phyloP scores from a whole-genome alignment of 306 rosid genomes.

The Carpinus fangiana region DNA sequence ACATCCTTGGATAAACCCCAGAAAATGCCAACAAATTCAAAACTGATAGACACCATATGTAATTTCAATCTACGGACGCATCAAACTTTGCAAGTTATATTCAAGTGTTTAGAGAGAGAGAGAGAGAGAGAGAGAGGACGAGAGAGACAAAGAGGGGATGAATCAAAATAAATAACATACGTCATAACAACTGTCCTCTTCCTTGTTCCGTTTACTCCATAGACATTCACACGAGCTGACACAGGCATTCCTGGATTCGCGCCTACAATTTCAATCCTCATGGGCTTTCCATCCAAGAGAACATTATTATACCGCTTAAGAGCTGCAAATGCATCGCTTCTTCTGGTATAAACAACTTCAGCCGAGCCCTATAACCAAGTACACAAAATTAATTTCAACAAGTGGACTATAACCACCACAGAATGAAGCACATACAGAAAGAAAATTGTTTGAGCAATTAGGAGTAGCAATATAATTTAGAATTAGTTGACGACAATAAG shows the following conservation, averaged over 20 bases:
- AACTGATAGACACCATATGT: background rate
- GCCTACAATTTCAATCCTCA: slow-evolving; percentile 93
- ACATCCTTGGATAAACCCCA: background rate
- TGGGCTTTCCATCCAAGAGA: slow-evolving; percentile 87
- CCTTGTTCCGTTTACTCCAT: slow-evolving; percentile 74
- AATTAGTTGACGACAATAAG: background rate
- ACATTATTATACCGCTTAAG: slow-evolving; percentile 85
- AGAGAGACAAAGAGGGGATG: background rate
- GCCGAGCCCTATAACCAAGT: slow-evolving; percentile 76
- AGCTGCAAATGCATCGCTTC: slow-evolving; percentile 98
- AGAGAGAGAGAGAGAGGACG: background rate
- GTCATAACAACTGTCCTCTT: slow-evolving; percentile 81
- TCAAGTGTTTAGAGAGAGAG: background rate
- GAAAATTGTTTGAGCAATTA: background rate
- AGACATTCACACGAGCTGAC: slow-evolving; percentile 82
- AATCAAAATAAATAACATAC: slow-evolving; percentile 46
- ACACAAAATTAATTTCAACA: background rate
- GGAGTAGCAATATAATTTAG: background rate
- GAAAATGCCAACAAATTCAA: background rate
- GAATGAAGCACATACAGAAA: background rate
- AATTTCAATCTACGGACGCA: background rate
- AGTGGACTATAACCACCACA: background rate
- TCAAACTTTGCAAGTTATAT: background rate
- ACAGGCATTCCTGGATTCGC: slow-evolving; percentile 60
- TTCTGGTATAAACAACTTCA: slow-evolving; percentile 83